Evolutionary conservation across 2,329 filamentous ascomycete species (phyloP).

Genomic region (Karstenula rhodostoma): DNA sequence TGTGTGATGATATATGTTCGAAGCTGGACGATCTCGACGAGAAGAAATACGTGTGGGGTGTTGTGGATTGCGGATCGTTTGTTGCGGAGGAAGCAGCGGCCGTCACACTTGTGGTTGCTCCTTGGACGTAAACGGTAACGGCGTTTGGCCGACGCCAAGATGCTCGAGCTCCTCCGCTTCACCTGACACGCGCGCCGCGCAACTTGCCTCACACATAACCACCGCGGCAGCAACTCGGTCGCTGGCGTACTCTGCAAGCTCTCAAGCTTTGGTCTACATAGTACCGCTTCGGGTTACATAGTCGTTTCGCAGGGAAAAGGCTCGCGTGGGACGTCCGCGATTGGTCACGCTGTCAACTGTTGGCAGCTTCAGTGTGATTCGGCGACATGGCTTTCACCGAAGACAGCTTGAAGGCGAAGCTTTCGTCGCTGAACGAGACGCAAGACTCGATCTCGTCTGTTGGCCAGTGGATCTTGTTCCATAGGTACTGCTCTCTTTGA

Average conservation of each 20-base stretch:
- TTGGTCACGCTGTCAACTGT: constrained; percentile 23
- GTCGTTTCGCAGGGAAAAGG: constrained; percentile 15
- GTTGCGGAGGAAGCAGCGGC: constrained; percentile 6
- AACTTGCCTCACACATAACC: constrained; percentile 1
- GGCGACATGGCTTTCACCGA: constrained; percentile 87
- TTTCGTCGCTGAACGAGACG: constrained; percentile 94
- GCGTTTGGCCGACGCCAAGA: constrained; percentile 9
- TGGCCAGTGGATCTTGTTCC: constrained; percentile 99
- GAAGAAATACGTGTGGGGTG: neutral
- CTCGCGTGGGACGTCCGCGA: constrained; percentile 29
- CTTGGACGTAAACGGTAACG: constrained; percentile 7
- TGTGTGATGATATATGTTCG: constrained; percentile 16
- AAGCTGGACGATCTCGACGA: constrained; percentile 9
- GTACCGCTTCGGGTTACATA: constrained; percentile 10
- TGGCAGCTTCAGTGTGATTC: constrained; percentile 32
- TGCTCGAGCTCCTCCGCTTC: constrained; percentile 7
- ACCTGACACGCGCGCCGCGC: neutral
- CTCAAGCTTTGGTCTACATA: constrained; percentile 10
- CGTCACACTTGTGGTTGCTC: constrained; percentile 3
- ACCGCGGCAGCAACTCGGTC: constrained; percentile 8
- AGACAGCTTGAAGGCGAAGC: constrained; percentile 92
- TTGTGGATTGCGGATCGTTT: constrained; percentile 9
- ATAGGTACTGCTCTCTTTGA: constrained; percentile 69
- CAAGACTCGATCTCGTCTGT: constrained; percentile 97
- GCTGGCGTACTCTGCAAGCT: neutral